Base-by-base conservation (phyloP, 129 eudicot genomes). In the Chrysanthemum seticuspe region DNA sequence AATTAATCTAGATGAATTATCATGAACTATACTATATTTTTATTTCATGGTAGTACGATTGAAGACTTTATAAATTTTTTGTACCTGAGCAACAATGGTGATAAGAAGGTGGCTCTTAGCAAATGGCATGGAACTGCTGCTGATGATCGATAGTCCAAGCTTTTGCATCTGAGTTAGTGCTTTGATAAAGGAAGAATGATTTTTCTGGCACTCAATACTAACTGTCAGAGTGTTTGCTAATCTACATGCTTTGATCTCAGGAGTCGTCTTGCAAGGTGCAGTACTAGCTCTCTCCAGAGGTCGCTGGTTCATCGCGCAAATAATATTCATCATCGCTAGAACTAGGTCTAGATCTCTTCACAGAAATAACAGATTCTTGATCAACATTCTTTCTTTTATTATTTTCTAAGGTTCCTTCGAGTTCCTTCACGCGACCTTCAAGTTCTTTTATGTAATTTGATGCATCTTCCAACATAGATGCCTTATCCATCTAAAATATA, bases 21-120 rank as follows among this genome's bases (percentile, higher is more conserved):
- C 44, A 36, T 5, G 44, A 36, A 36, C 44, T 36, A 36, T 36
- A 31, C 36, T 29, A 29, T 29, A 29, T 29, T 29, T 31, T 51
- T 51, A 51, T 10, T 51, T 51, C 36, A 36, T 36, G 44, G 44
- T 36, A 6, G 1, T 36, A 36, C 8, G 44, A 36, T 6, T 36
- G 44, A 1, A 36, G 57, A 18, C 15, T 11, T 52, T 10, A 5
- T 13, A 9, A 18, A 49, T 4, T 3, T 34, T 14, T 55, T 49
- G 66, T 76, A 88, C 94, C 94, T 80, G 76, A 34, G 94, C 94
- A 66, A 80, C 76, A 68, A 88, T 52, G 64, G 79, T 80, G 29
- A 88, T 75, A 60, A 76, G 66, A 62, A 82, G 68, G 18, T 73
- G 63, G 52, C 56, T 65, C 8, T 57, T 52, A 3, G 83, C 87